Conservation (phyloP, 1,284 basidiomycete species). For the Tilletia setariae region DNA sequence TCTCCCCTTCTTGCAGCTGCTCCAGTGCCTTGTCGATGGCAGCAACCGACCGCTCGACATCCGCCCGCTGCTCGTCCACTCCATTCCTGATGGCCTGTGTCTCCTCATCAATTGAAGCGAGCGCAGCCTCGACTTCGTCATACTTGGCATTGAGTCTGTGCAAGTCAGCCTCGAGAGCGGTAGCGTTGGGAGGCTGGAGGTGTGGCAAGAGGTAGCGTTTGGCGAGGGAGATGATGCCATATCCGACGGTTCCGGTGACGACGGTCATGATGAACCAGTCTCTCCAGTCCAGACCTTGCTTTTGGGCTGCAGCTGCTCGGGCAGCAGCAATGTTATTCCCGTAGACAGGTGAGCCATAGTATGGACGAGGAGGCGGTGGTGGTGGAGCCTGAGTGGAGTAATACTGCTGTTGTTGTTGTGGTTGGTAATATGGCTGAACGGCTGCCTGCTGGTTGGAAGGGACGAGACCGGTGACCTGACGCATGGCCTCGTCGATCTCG, state of each 20-base stretch:
- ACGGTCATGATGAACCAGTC: slow-evolving; percentile 74
- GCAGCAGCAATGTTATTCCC: slow-evolving; percentile 10
- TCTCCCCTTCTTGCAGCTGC: slow-evolving; percentile 74
- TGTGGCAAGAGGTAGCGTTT: slow-evolving; percentile 91
- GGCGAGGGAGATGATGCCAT: slow-evolving; percentile 79
- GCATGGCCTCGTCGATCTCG: slow-evolving; percentile 84
- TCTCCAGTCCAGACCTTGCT: slow-evolving; percentile 47
- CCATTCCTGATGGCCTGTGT: slow-evolving; percentile 70
- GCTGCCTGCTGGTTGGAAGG: slow-evolving; percentile 10
- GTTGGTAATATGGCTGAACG: not conserved
- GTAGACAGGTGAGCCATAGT: not conserved
- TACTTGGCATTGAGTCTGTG: slow-evolving; percentile 83
- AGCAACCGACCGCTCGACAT: slow-evolving; percentile 71
- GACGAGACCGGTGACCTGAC: slow-evolving; percentile 52
- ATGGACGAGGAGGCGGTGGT: slow-evolving; percentile 24
- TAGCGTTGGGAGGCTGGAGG: slow-evolving; percentile 79
- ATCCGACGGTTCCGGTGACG: slow-evolving; percentile 82
- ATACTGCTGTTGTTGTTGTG: slow-evolving; percentile 56
- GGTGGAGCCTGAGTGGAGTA: slow-evolving; percentile 27
- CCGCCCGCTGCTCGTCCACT: slow-evolving; percentile 76
- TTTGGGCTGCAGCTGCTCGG: slow-evolving; percentile 23
- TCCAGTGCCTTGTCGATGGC: slow-evolving; percentile 76
- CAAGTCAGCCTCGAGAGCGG: slow-evolving; percentile 84
- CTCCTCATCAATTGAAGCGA: slow-evolving; percentile 73
- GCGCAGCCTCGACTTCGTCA: slow-evolving; percentile 74